Evolutionary conservation across 768 basidiomycete genomes (phyloP), one percentile per base, ranked within the genome.

Genomic region (Erythrobasidium yunnanense): DNA sequence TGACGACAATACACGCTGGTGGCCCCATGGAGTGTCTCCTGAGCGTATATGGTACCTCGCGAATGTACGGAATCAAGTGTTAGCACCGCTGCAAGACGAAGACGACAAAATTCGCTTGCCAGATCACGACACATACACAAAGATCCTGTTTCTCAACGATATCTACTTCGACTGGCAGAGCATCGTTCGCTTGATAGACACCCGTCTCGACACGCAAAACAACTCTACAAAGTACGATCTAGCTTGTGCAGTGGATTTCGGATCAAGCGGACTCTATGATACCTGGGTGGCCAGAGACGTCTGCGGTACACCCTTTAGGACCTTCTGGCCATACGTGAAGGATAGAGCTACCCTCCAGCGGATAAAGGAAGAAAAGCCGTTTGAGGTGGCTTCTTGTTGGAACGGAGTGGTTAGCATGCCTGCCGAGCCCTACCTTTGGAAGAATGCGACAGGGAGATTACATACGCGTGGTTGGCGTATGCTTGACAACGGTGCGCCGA

Each of bases 91-190:
- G 15, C 55, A 57, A 22, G 25, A 22, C 35, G 20, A 20, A 4
- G 45, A 38, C 27, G 30, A 32, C 8, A 8, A 7, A 7, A 17
- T 57, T 6, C 29, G 55, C 15, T 22, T 57, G 4, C 5, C 35
- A 4, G 55, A 57, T 7, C 18, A 23, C 8, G 8, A 15, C 29
- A 4, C n/a, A 4, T 57, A 35, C 33, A 57, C 55, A 4, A 57
- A 57, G 35, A 25, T 57, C 7, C 15, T 57, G 22, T 57, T 57
- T 22, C 55, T 57, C 38, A 57, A 57, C 35, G 55, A 57, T 38
- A 57, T 57, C 5, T 57, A 35, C 55, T 57, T 57, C 45, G n/a
- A 17, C 4, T 57, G 55, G 55, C 55, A 57, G 35, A 42, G 55
- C 29, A 32, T 57, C 15, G 7, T 57, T 27, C 34, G 35, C n/a